These are phyloP conservation scores for Oldenlandia corymbosa DNA, from an alignment of 257 asterid species.

Conservation along the genomic window DNA sequence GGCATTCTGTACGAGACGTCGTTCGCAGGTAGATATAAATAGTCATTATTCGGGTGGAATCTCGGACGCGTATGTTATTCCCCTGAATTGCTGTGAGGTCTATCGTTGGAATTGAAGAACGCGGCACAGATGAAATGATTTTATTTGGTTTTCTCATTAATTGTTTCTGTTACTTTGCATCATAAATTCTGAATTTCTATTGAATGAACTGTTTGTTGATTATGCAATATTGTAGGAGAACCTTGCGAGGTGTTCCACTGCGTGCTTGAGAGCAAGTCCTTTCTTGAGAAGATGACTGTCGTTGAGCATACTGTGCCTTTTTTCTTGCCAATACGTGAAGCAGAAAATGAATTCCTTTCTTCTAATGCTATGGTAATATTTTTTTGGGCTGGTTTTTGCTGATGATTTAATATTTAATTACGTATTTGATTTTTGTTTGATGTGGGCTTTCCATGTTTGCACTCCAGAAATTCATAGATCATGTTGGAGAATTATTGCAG, in stretches of 20 bases:
- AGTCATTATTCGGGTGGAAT: not conserved
- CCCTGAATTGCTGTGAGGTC: not conserved
- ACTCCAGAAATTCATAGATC: conserved; percentile 93
- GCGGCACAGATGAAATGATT: conserved; percentile 2
- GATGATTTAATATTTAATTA: not conserved
- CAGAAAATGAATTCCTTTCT: conserved; percentile 76
- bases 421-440: not conserved
- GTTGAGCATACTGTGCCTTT: conserved; percentile 87
- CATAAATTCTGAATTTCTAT: not conserved
- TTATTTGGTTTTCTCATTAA: not conserved
- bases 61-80: not conserved
- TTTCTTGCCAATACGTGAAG: conserved; percentile 89
- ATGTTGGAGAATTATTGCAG: conserved; percentile 85
- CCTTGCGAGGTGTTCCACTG: conserved; percentile 91
- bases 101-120: conserved; percentile 3
- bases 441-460: conserved; percentile 18
- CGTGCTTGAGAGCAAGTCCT: conserved; percentile 96
- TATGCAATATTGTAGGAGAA: conserved; percentile 61
- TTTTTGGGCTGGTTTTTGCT: no score
- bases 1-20: conserved; percentile 88
- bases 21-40: conserved; percentile 66
- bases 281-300: conserved; percentile 95
- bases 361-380: conserved; percentile 85
- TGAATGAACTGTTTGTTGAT: not conserved
- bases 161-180: not conserved